Conservation (phyloP, 176 grass and related monocot species). For the Cenchrus fungigraminus region DNA sequence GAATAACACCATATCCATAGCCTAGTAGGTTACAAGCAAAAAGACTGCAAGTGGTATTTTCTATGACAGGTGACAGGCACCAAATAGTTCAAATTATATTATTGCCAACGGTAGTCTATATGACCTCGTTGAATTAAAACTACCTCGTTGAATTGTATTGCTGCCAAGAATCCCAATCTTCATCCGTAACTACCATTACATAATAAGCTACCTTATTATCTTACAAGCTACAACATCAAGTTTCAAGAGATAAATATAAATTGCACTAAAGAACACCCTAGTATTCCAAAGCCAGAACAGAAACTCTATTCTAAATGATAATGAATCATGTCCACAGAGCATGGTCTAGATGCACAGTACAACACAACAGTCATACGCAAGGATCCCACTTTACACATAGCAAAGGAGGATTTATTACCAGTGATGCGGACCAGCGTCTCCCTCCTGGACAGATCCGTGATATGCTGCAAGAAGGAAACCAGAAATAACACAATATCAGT, state of each 20-base stretch:
- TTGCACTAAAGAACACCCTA: neutral
- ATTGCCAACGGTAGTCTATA: conserved; percentile 17
- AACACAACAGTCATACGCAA: neutral
- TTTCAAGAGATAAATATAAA: neutral
- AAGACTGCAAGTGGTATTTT: neutral
- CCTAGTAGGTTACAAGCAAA: neutral
- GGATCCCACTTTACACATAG: no score
- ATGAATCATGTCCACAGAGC: neutral
- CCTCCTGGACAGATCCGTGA: conserved; percentile 87
- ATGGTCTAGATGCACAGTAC: neutral
- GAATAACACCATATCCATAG: neutral
- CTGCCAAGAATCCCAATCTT: neutral
- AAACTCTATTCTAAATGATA: neutral
- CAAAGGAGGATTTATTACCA: conserved; percentile 34
- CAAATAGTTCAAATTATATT: neutral
- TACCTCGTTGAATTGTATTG: no score
- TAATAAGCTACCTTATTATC: neutral
- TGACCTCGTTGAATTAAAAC: neutral
- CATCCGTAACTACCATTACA: neutral
- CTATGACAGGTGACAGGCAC: neutral
- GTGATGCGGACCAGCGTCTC: conserved; percentile 95
- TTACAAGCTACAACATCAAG: neutral
- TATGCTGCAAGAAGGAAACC: conserved; percentile 52
- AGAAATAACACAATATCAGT: neutral
- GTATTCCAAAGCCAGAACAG: neutral